Conservation (phyloP, 139 green algal species). For the Tetradesmus obliquus region DNA sequence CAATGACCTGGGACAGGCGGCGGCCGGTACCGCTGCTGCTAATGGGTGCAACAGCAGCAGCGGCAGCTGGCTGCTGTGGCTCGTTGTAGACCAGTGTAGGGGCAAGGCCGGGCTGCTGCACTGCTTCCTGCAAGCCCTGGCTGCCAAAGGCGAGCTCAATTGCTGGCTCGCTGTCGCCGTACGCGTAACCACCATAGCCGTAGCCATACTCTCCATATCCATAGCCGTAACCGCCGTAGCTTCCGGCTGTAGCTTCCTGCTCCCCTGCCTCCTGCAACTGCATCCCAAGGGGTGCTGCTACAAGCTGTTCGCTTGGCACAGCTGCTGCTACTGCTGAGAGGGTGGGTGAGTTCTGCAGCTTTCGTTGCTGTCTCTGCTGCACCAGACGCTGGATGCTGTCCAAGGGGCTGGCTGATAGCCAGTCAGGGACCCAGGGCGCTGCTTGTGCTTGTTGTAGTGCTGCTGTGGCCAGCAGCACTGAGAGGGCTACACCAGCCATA, state of each 20-base stretch:
- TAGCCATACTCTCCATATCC: slow-evolving; percentile 24
- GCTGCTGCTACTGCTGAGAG: slow-evolving; percentile 12
- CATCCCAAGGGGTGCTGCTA: not conserved
- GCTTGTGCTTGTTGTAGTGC: not conserved
- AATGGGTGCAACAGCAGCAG: not conserved
- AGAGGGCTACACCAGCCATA: not conserved
- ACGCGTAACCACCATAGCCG: not conserved
- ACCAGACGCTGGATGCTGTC: not conserved
- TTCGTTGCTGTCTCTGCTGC: not conserved
- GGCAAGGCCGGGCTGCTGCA: not conserved
- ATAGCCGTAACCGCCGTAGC: slow-evolving; percentile 14
- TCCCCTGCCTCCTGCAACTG: not conserved
- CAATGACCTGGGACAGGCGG: not conserved
- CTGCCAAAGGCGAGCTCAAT: not conserved
- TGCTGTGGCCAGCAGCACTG: slow-evolving; percentile 18
- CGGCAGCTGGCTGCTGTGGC: not conserved
- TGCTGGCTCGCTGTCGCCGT: not conserved
- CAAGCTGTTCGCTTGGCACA: not conserved
- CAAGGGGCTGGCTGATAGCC: not conserved
- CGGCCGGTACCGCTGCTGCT: not conserved
- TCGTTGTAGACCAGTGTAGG: slow-evolving; percentile 21
- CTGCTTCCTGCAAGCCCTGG: not conserved
- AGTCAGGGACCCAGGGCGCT: not conserved
- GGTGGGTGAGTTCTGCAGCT: not conserved
- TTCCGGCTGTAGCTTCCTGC: not conserved